Base-by-base conservation (phyloP, 1,284 basidiomycete genomes). In the Ceratobasidium sp. region DNA sequence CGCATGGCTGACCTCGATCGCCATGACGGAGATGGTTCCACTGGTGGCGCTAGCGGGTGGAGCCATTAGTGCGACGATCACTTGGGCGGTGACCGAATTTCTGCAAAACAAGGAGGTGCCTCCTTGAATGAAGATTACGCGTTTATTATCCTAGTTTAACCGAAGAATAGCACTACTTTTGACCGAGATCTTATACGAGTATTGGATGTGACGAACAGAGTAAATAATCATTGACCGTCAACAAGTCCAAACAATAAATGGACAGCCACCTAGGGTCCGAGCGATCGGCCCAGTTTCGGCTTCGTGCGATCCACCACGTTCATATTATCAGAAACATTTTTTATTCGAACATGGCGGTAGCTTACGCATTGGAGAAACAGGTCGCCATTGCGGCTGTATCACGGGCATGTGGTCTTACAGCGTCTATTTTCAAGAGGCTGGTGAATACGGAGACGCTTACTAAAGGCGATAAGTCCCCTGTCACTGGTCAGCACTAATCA, bases 401-500 rank as follows among this genome's bases (percentile, higher is more conserved):
- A 28, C 84, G 96, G 52, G 97, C 96, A 9, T 97, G 93, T 79
- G 83, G 87, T 32, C 86, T 95, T 69, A 95, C 98, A 0, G 88
- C 90, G 18, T 88, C 90, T 7, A 94, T 98, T 16, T 98, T 98
- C 83, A 90, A 93, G 79, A 91, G 89, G 72, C 87, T 98, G 71
- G 91, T 96, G 76, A 91, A 90, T 77, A 88, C 89, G 77, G 96
- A 98, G 80, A 95, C 93, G 0, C 84, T 98, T 57, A 91, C 90
- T 55, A 99, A 99, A 81, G 90, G 88, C 67, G 98, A 99, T 85
- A 96, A 96, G 82, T 95, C 93, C 43, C 97, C 97, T 2, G 97
- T 99, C 2, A 99, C 97, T 14, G 94, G 95, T 94, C 50, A 54
- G 23, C 21, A 44, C 28, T 13, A 2, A n/a, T n/a, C n/a, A n/a